phyloP scores from a whole-genome alignment of 1,139 yeast species.

The Lodderomyces parapsilosis region DNA sequence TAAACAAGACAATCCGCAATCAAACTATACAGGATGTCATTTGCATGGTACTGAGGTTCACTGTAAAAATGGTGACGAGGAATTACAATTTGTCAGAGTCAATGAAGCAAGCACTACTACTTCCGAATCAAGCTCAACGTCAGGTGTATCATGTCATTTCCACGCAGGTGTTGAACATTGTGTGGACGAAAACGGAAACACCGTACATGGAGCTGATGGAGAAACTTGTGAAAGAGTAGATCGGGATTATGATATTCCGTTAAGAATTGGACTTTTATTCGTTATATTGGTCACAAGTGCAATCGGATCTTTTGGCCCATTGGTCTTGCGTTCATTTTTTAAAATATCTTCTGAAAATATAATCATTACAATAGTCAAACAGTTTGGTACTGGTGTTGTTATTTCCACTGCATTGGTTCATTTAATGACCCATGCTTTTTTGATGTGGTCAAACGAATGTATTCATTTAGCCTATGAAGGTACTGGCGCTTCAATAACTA shows the following conservation, averaged over 20 bases:
- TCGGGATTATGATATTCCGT: constrained; percentile 24
- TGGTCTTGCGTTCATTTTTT: constrained; percentile 22
- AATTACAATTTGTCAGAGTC: constrained; percentile 21
- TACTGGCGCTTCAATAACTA: constrained; percentile 30
- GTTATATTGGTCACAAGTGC: constrained; percentile 32
- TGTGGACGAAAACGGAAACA: constrained; percentile 17
- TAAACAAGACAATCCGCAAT: constrained; percentile 25
- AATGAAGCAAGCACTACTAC: constrained; percentile 4
- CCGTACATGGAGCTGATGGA: constrained; percentile 11
- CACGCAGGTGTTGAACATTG: constrained; percentile 44
- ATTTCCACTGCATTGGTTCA: constrained; percentile 37
- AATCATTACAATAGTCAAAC: constrained; percentile 27
- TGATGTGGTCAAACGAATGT: constrained; percentile 29
- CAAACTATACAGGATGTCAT: constrained; percentile 29
- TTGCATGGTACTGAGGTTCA: constrained; percentile 24
- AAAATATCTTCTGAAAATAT: constrained; percentile 24
- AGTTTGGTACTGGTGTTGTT: constrained; percentile 36
- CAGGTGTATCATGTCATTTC: constrained; percentile 30
- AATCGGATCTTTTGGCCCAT: constrained; percentile 33
- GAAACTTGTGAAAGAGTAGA: constrained; percentile 20
- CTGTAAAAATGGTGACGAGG: constrained; percentile 22
- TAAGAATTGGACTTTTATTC: constrained; percentile 31
- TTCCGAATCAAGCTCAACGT: constrained; percentile 2
- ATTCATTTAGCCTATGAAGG: constrained; percentile 25
- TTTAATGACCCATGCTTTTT: constrained; percentile 29